Percentiles rank a stretch among this genome's conserved stretches.
Conservation (phyloP, 306 rosid species). For the Lithocarpus polystachyus region DNA sequence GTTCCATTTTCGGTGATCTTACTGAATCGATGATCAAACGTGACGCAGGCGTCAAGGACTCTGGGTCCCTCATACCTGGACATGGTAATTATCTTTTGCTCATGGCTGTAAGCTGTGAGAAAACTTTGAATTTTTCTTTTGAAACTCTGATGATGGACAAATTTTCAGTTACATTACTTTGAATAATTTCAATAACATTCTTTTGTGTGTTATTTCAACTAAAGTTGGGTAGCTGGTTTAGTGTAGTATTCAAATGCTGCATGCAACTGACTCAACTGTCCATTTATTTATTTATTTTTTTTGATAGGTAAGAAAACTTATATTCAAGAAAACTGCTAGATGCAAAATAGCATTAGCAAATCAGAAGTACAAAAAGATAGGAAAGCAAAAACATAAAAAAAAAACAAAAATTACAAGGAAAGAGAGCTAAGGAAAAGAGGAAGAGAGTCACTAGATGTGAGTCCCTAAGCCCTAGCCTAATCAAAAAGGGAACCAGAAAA, state of each 20-base stretch:
- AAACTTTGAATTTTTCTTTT: constrained; percentile 1
- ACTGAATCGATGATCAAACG: constrained; percentile 99
- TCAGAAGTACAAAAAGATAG: no score
- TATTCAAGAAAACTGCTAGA: no score
- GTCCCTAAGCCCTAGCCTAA: no score
- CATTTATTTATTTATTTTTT: no score
- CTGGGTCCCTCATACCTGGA: constrained; percentile 96
- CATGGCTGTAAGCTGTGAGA: constrained; percentile 6
- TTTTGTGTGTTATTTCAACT: neutral
- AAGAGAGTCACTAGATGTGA: no score
- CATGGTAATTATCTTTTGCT: constrained; percentile 64
- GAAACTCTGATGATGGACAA: neutral
- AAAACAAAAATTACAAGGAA: no score
- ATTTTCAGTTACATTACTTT: neutral
- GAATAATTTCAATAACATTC: constrained; percentile 1
- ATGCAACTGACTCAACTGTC: neutral
- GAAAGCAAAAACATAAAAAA: no score
- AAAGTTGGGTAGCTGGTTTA: neutral
- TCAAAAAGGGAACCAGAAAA: no score
- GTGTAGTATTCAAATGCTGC: neutral
- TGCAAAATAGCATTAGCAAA: no score
- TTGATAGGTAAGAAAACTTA: no score
- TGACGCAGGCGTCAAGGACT: constrained; percentile 96
- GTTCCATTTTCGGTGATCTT: constrained; percentile 89
- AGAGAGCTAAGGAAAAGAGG: no score